Evolutionary conservation across 495 filamentous ascomycete genomes (phyloP).

Genomic region (Platismatia glauca): DNA sequence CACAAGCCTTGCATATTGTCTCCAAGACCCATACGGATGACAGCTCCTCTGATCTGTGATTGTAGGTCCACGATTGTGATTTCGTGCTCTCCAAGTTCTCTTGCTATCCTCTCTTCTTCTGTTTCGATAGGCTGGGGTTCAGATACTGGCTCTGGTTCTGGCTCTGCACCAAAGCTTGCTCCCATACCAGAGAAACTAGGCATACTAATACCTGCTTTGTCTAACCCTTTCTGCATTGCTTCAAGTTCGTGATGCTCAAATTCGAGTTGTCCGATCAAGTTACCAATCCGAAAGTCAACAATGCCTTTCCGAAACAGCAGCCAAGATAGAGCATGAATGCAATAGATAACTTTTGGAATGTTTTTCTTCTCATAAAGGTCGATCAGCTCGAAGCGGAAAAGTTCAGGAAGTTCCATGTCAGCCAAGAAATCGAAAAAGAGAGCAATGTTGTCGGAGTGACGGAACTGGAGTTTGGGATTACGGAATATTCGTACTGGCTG

Average conservation of each 20-base stretch:
- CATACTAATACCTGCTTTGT: constrained; percentile 90
- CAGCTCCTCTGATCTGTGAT: constrained; percentile 73
- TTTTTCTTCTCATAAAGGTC: constrained; percentile 99
- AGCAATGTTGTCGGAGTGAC: constrained; percentile 95
- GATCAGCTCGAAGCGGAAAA: constrained; percentile 97
- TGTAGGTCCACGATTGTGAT: constrained; percentile 68
- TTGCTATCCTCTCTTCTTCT: constrained; percentile 80
- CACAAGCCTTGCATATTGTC: constrained; percentile 82
- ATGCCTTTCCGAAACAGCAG: constrained; percentile 89
- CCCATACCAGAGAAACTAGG: constrained; percentile 97
- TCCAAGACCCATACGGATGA: constrained; percentile 68
- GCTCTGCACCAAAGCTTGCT: constrained; percentile 84
- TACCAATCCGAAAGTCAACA: constrained; percentile 93
- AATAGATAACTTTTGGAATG: constrained; percentile 97
- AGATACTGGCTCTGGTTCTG: constrained; percentile 46
- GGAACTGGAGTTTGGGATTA: constrained; percentile 74
- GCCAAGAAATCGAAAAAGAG: constrained; percentile 88
- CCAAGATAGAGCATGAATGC: constrained; percentile 95
- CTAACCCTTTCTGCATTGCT: constrained; percentile 89
- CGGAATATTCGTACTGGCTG: constrained; percentile 74
- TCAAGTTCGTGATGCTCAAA: constrained; percentile 98
- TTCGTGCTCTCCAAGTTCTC: constrained; percentile 73
- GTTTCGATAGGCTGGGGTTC: constrained; percentile 67
- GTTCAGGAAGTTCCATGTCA: constrained; percentile 87
- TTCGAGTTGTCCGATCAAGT: constrained; percentile 91